Conservation (phyloP, 148 eudicot genomes). For the Bassia scoparia region DNA sequence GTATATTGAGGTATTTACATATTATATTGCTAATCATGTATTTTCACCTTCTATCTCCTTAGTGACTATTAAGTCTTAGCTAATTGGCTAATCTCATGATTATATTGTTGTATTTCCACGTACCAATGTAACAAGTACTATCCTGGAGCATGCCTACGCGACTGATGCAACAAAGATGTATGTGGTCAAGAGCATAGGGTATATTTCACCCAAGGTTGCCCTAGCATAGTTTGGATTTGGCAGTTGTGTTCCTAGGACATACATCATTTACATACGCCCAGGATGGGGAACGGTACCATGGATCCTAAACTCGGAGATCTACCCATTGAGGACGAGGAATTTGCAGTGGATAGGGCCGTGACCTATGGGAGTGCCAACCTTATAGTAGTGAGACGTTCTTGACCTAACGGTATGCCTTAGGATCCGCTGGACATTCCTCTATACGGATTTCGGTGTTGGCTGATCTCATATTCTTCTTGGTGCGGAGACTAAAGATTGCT, state of each 20-base stretch:
- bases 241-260: slow-evolving; percentile 49
- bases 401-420: slow-evolving; percentile 52
- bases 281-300: slow-evolving; percentile 92
- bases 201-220: slow-evolving; percentile 79
- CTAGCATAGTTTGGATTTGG: slow-evolving; percentile 66
- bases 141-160: slow-evolving; percentile 64
- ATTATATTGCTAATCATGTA: no score
- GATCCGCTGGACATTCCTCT: slow-evolving; percentile 60
- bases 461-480: slow-evolving; percentile 47
- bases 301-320: slow-evolving; percentile 82
- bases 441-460: slow-evolving; percentile 53
- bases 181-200: slow-evolving; percentile 47
- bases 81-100: no score
- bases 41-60: no score
- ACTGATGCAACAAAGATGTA: slow-evolving; percentile 33
- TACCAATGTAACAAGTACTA: slow-evolving; percentile 42
- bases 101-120: neutral
- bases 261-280: slow-evolving; percentile 67
- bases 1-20: slow-evolving; percentile 35
- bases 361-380: slow-evolving; percentile 66
- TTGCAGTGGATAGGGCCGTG: slow-evolving; percentile 66
- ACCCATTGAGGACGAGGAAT: no score
- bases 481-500: slow-evolving; percentile 73
- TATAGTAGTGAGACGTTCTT: slow-evolving; percentile 70
- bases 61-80: no score